Percentiles rank a stretch among this genome's conserved stretches.
phyloP scores from a whole-genome alignment of 2,329 filamentous ascomycete genomes.

The Alternaria tenuissima region DNA sequence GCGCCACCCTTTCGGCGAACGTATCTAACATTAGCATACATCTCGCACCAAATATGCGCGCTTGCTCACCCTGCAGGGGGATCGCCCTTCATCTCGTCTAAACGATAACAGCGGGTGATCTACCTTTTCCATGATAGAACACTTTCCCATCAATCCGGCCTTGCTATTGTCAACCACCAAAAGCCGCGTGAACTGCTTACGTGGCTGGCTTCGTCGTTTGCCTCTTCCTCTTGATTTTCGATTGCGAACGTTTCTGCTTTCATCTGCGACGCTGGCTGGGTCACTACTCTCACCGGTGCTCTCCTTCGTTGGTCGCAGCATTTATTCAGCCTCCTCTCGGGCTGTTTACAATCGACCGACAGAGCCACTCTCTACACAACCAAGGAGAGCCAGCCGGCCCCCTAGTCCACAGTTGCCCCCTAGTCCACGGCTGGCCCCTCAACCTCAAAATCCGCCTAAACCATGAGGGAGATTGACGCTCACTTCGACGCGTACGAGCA shows the following conservation, averaged over 20 bases:
- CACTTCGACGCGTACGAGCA: slow-evolving; percentile 62
- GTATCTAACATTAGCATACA: slow-evolving; percentile 3
- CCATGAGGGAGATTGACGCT: slow-evolving; percentile 56
- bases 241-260: slow-evolving; percentile 7
- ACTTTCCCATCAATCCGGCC: slow-evolving; percentile 13
- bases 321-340: neutral
- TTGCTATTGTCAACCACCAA: slow-evolving; percentile 19
- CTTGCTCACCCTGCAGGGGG: slow-evolving; percentile 26
- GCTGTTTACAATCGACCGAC: neutral
- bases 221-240: slow-evolving; percentile 21
- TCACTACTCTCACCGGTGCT: slow-evolving; percentile 7
- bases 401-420: neutral
- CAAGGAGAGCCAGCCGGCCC: neutral
- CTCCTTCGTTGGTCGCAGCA: neutral
- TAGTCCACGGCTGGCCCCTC: neutral
- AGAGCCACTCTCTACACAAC: neutral
- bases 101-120: slow-evolving; percentile 5
- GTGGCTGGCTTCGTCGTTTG: slow-evolving; percentile 29
- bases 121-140: neutral
- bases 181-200: slow-evolving; percentile 40
- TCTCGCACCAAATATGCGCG: slow-evolving; percentile 13
- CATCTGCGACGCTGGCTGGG: slow-evolving; percentile 8
- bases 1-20: slow-evolving; percentile 23
- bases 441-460: neutral
- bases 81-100: slow-evolving; percentile 17